Evolutionary conservation across 768 basidiomycete genomes (phyloP), one percentile per base, ranked within the genome.

Genomic region (Aureoboletus auriporus): DNA sequence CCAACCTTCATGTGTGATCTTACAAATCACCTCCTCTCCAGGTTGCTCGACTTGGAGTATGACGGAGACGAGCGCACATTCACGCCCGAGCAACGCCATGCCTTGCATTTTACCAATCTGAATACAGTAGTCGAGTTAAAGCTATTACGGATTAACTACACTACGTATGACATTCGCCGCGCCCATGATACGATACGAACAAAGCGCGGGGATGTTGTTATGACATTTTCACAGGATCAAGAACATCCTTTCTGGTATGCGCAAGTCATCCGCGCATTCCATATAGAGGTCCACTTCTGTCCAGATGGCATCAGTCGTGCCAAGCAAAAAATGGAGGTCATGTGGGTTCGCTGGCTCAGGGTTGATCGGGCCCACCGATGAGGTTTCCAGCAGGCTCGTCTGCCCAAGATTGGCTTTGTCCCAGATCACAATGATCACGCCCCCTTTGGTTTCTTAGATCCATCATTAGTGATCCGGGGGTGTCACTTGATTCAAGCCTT

Each of bases 331-430:
- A 51, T 65, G 41, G 57, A 59, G 6, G 47, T 65, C n/a, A 33
- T 67, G 1, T 67, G 60, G 57, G 55, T 67, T 8, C 44, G 49
- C 1, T 62, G 63, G 65, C 38, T 62, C 2, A 52, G 58, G 2
- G 30, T 39, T 2, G 55, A 60, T 23, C 44, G 27, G 3, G 34
- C 35, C 8, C 36, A 40, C 12, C 3, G 8, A n/a, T 49, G 37
- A 37, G 56, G 59, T 0, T 47, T 55, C 30, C 48, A 49, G 17
- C 17, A 39, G 1, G 40, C 47, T 9, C 27, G 20, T 1, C 50
- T 63, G 8, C 58, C 54, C 0, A 55, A 52, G 20, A 31, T 65
- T 26, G 58, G 53, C 8, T 64, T 58, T 42, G 40, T 42, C 1
- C 47, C 10, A 0, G 30, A 46, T 27, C 8, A 12, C 6, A 3